These are phyloP conservation scores for Cladophialophora exuberans DNA, from an alignment of 2,329 filamentous ascomycete species.

Conservation along the genomic window DNA sequence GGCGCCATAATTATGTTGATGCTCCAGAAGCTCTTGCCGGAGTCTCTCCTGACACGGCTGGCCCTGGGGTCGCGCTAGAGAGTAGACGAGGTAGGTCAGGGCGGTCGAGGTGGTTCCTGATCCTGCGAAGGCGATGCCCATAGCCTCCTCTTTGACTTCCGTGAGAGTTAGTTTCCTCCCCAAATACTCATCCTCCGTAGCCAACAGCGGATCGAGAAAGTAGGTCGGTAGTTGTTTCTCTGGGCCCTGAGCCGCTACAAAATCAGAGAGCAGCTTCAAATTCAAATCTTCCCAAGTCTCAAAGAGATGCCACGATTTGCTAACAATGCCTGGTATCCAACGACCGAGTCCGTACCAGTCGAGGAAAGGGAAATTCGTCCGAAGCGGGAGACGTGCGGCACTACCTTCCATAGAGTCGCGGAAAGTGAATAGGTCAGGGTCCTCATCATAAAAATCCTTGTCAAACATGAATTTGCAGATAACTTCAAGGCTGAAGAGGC, in stretches of 20 bases:
- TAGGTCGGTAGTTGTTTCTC: background rate
- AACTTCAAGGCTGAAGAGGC: constrained; percentile 24
- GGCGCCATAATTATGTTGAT: background rate
- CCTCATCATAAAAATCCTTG: constrained; percentile 8
- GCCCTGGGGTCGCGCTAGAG: background rate
- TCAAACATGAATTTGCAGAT: constrained; percentile 19
- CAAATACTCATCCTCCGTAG: constrained; percentile 6
- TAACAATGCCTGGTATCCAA: too few relatives aligned
- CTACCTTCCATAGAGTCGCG: constrained; percentile 1
- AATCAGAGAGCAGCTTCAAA: too few relatives aligned
- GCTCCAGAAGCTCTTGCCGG: constrained; percentile 4
- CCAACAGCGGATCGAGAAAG: constrained; percentile 13
- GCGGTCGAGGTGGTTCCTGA: constrained; percentile 18
- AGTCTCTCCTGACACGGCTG: constrained; percentile 15
- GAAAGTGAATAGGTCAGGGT: constrained; percentile 1
- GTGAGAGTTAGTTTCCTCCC: constrained; percentile 6
- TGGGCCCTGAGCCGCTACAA: constrained; percentile 3
- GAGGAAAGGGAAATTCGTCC: too few relatives aligned
- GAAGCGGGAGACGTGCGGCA: background rate
- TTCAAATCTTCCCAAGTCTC: too few relatives aligned
- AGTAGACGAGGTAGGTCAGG: constrained; percentile 16
- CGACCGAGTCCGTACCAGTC: too few relatives aligned
- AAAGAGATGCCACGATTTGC: too few relatives aligned
- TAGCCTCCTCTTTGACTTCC: constrained; percentile 15
- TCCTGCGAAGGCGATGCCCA: constrained; percentile 17